Conservation (phyloP, 2,329 filamentous ascomycete species). For the Bipolaris cookei region DNA sequence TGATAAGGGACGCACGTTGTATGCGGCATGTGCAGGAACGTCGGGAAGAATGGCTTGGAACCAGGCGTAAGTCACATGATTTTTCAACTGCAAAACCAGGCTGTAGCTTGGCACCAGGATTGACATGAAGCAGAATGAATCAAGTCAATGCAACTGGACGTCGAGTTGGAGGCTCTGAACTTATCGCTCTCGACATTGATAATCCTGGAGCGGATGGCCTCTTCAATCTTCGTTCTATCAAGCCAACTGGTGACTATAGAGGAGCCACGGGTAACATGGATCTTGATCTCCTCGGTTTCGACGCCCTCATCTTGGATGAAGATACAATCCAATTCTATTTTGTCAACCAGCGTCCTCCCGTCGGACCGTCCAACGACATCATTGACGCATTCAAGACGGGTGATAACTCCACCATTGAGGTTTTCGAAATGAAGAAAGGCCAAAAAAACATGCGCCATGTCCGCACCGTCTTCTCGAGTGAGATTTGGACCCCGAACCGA, state of each 20-base stretch:
- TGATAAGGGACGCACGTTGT: slow-evolving; percentile 31
- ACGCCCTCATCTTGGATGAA: slow-evolving; percentile 32
- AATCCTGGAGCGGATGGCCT: slow-evolving; percentile 31
- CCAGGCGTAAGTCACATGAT: slow-evolving; percentile 25
- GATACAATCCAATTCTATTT: slow-evolving; percentile 38
- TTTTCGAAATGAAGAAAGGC: slow-evolving; percentile 34
- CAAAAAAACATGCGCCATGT: slow-evolving; percentile 33
- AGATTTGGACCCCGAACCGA: slow-evolving; percentile 35
- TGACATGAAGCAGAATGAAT: slow-evolving; percentile 19
- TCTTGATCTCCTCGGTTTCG: slow-evolving; percentile 37
- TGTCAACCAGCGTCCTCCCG: slow-evolving; percentile 36
- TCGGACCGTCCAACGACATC: slow-evolving; percentile 29
- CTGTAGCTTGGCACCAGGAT: background rate
- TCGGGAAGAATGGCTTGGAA: slow-evolving; percentile 33
- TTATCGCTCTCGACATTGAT: slow-evolving; percentile 41
- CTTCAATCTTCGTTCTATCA: slow-evolving; percentile 33
- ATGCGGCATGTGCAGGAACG: slow-evolving; percentile 40
- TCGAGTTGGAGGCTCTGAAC: slow-evolving; percentile 29
- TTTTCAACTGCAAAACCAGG: background rate
- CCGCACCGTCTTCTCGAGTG: slow-evolving; percentile 26
- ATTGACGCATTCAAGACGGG: slow-evolving; percentile 32
- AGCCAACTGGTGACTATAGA: slow-evolving; percentile 25
- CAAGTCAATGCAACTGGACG: slow-evolving; percentile 32
- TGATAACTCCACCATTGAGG: slow-evolving; percentile 36
- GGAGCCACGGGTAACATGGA: slow-evolving; percentile 31